These are phyloP conservation scores for Durio zibethinus DNA, from an alignment of 345 rosid genomes.

Conservation along the genomic window DNA sequence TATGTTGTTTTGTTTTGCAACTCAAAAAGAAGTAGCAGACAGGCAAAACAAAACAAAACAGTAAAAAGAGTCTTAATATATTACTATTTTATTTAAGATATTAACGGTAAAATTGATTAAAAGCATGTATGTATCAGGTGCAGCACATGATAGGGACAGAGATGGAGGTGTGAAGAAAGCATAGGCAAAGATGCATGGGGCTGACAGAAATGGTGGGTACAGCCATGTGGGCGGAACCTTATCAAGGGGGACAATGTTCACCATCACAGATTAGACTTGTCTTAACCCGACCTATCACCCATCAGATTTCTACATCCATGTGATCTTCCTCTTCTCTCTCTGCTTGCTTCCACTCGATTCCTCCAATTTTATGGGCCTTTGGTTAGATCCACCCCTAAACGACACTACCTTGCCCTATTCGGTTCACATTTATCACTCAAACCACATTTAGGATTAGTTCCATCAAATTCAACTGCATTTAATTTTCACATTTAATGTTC, in stretches of 20 bases:
- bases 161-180: neutral
- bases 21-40: too few relatives aligned
- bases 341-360: neutral
- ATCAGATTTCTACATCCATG: conserved; percentile 1
- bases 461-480: neutral
- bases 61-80: too few relatives aligned
- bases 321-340: neutral
- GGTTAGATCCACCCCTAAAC: neutral
- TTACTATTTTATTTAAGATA: too few relatives aligned
- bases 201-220: neutral
- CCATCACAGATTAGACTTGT: neutral
- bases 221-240: conserved; percentile 15
- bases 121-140: neutral
- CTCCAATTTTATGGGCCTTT: neutral
- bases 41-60: too few relatives aligned
- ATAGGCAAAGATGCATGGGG: conserved; percentile 9
- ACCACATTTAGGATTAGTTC: neutral
- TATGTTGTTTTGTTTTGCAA: too few relatives aligned
- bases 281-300: neutral
- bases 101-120: neutral
- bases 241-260: neutral
- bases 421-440: neutral
- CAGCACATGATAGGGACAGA: neutral
- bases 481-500: neutral
- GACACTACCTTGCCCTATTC: neutral